Percentiles rank a stretch among this genome's conserved stretches.
Evolutionary conservation across 106 monocot species (phyloP).

Genomic region (Xerophyta viscosa): DNA sequence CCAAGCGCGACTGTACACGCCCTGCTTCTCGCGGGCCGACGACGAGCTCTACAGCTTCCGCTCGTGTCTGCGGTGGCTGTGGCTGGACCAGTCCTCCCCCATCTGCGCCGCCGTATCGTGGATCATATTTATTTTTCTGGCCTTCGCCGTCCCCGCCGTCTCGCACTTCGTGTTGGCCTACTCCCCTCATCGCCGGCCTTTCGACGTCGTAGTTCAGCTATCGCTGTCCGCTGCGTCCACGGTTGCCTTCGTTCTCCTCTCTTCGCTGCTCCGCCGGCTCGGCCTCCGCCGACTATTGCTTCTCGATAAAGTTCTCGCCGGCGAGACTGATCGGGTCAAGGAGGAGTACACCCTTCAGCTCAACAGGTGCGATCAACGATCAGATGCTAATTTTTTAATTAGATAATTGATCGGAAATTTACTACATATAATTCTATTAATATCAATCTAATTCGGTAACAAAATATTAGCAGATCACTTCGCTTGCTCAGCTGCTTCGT

Average conservation of each 20-base stretch:
- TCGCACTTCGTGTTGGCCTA: constrained; percentile 60
- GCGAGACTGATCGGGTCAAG: constrained; percentile 46
- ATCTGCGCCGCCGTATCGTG: constrained; percentile 32
- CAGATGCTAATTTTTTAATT: background rate
- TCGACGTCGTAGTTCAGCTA: constrained; percentile 48
- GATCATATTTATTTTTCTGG: constrained; percentile 44
- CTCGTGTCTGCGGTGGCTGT: constrained; percentile 64
- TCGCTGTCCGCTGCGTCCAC: constrained; percentile 62
- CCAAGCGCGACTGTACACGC: background rate
- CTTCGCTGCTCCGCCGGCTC: constrained; percentile 28
- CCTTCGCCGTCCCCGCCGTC: constrained; percentile 33
- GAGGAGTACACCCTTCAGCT: constrained; percentile 54
- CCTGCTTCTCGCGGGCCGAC: constrained; percentile 28
- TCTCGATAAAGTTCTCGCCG: constrained; percentile 55
- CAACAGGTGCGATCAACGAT: background rate
- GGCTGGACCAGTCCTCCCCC: constrained; percentile 41
- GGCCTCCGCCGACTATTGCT: constrained; percentile 70
- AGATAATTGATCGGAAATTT: background rate
- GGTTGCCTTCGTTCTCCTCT: constrained; percentile 56
- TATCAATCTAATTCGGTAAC: too few species aligned
- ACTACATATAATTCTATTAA: too few species aligned
- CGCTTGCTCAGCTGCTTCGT: constrained; percentile 56
- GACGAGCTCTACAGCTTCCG: constrained; percentile 69
- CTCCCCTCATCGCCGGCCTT: constrained; percentile 34
- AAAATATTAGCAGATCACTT: constrained; percentile 67